These are phyloP conservation scores for Fonsecaea monophora DNA, from an alignment of 2,329 filamentous ascomycete species.

Conservation along the genomic window DNA sequence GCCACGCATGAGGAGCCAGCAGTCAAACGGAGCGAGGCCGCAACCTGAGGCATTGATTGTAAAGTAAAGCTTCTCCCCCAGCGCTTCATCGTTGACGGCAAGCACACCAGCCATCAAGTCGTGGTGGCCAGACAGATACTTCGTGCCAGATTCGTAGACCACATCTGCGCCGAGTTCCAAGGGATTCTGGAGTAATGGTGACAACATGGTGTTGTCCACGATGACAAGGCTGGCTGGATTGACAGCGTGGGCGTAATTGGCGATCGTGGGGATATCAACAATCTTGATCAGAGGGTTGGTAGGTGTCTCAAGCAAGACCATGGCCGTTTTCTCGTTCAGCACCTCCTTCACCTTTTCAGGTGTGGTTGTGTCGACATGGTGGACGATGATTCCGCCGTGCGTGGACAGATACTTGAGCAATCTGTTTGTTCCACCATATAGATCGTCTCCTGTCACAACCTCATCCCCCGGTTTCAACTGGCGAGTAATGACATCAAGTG, in stretches of 20 bases:
- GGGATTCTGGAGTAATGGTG: slow-evolving; percentile 90
- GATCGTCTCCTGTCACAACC: slow-evolving; percentile 93
- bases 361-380: slow-evolving; percentile 93
- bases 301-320: slow-evolving; percentile 94
- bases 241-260: slow-evolving; percentile 74
- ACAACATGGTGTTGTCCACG: slow-evolving; percentile 99
- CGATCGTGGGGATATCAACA: slow-evolving; percentile 84
- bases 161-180: slow-evolving; percentile 94
- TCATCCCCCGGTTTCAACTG: slow-evolving; percentile 91
- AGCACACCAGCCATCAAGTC: slow-evolving; percentile 99
- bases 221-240: slow-evolving; percentile 83
- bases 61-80: slow-evolving; percentile 93
- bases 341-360: slow-evolving; percentile 72
- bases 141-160: slow-evolving; percentile 96
- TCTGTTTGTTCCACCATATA: slow-evolving; percentile 94
- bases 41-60: slow-evolving; percentile 97
- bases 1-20: slow-evolving; percentile 91
- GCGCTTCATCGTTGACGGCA: slow-evolving; percentile 79
- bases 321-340: slow-evolving; percentile 80
- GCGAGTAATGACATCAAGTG: slow-evolving; percentile 92
- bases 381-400: slow-evolving; percentile 89
- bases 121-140: slow-evolving; percentile 97
- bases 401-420: slow-evolving; percentile 89
- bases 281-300: slow-evolving; percentile 99
- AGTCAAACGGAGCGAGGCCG: slow-evolving; percentile 92